These are phyloP conservation scores for Ceratocystiopsis sp. DNA, from an alignment of 2,329 filamentous ascomycete genomes.

Conservation along the genomic window DNA sequence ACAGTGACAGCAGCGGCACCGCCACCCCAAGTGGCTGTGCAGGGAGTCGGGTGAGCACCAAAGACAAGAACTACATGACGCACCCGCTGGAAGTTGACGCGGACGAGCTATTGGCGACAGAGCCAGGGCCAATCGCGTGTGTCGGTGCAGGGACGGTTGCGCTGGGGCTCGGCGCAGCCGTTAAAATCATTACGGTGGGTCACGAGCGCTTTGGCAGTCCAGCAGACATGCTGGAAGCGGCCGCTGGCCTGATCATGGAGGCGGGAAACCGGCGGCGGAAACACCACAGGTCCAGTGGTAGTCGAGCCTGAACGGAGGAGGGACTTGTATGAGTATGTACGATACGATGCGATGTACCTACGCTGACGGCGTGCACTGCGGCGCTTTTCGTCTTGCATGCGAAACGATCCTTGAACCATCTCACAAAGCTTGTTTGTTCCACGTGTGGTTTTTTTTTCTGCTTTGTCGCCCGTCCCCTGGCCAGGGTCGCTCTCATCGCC, in stretches of 20 bases:
- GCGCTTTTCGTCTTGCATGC: too few species aligned
- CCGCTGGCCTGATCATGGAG: slow-evolving; percentile 13
- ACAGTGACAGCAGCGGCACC: slow-evolving; percentile 19
- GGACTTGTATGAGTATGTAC: too few species aligned
- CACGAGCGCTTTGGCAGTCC: slow-evolving; percentile 43
- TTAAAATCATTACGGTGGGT: slow-evolving; percentile 54
- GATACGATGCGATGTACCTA: too few species aligned
- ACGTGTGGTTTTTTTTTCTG: too few species aligned
- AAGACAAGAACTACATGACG: slow-evolving; percentile 13
- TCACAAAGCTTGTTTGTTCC: too few species aligned
- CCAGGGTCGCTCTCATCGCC: too few species aligned
- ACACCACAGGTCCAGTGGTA: neutral
- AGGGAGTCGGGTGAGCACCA: too few species aligned
- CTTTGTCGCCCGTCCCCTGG: too few species aligned
- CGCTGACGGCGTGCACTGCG: too few species aligned
- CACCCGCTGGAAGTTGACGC: slow-evolving; percentile 24
- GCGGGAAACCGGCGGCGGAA: slow-evolving; percentile 19
- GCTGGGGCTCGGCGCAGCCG: slow-evolving; percentile 52
- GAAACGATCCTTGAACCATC: too few species aligned
- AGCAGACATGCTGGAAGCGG: slow-evolving; percentile 15
- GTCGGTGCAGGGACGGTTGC: slow-evolving; percentile 50
- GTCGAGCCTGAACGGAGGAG: too few species aligned
- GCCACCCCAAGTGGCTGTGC: neutral
- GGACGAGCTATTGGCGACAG: slow-evolving; percentile 32
- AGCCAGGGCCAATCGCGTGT: slow-evolving; percentile 45